Percentiles rank a stretch among this genome's conserved stretches.
These are phyloP conservation scores for Botryosphaeria agaves DNA, from an alignment of 2,329 filamentous ascomycete species.

Conservation along the genomic window DNA sequence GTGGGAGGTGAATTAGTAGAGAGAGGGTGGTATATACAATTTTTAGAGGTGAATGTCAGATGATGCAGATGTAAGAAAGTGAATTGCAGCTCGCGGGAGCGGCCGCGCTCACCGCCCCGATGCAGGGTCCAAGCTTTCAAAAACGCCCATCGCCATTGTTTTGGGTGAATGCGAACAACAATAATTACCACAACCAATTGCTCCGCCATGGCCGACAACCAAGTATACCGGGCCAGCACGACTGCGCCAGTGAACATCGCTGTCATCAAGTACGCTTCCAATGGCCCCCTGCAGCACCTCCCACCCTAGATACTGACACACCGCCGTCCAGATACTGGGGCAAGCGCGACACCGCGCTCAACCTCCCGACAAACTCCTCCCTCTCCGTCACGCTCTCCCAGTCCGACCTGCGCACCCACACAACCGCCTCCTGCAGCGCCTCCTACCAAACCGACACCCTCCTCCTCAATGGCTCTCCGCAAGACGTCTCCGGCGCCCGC, in stretches of 20 bases:
- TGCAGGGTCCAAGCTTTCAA: too few species aligned
- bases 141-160: too few species aligned
- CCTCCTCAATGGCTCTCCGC: conserved; percentile 63
- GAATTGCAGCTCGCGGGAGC: too few species aligned
- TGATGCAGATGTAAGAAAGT: too few species aligned
- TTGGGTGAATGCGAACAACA: too few species aligned
- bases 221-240: conserved; percentile 79
- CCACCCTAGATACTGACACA: conserved; percentile 3
- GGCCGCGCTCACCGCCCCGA: background rate
- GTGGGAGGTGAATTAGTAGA: too few species aligned
- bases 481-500: conserved; percentile 73
- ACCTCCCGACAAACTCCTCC: conserved; percentile 95
- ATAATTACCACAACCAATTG: background rate
- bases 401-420: conserved; percentile 83
- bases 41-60: too few species aligned
- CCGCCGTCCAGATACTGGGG: conserved; percentile 62
- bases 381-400: conserved; percentile 94
- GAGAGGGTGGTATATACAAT: too few species aligned
- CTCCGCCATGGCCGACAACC: conserved; percentile 21
- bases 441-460: conserved; percentile 55
- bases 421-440: conserved; percentile 78
- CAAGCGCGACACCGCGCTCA: conserved; percentile 83
- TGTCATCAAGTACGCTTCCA: conserved; percentile 62
- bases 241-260: conserved; percentile 97
- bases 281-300: conserved; percentile 4